phyloP scores from a whole-genome alignment of 352 stramenopile species.

The Phytophthora citrophthora region DNA sequence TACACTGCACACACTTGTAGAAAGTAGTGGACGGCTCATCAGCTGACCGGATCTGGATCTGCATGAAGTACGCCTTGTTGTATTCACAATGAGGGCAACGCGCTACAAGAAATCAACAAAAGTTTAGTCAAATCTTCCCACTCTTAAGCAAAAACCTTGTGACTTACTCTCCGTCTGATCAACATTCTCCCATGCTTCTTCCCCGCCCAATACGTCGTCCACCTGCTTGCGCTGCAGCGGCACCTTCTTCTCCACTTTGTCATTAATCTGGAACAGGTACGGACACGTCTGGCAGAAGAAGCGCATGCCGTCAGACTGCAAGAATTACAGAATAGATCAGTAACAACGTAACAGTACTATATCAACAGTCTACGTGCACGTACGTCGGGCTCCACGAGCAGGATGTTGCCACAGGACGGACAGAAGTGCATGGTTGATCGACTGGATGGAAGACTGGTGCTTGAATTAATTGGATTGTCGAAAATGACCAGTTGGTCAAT shows the following conservation, averaged over 20 bases:
- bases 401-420: conserved; percentile 89
- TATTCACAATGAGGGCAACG: conserved; percentile 96
- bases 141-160: background rate
- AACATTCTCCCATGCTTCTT: conserved; percentile 98
- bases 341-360: background rate
- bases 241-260: conserved; percentile 91
- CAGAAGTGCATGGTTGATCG: conserved; percentile 85
- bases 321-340: conserved; percentile 5
- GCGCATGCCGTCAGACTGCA: conserved; percentile 84
- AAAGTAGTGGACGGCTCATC: conserved; percentile 99
- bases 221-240: conserved; percentile 96
- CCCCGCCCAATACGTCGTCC: conserved; percentile 98
- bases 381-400: conserved; percentile 90
- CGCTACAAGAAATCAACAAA: conserved; percentile 39
- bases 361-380: conserved; percentile 1
- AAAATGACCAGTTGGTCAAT: background rate
- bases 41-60: conserved; percentile 99
- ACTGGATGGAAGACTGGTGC: conserved; percentile 1
- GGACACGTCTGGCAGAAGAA: conserved; percentile 92
- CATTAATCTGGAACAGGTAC: conserved; percentile 90
- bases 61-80: conserved; percentile 99
- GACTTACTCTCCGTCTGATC: conserved; percentile 94
- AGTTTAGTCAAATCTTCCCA: background rate
- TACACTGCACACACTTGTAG: conserved; percentile 99
- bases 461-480: conserved; percentile 8